Evolutionary conservation across 2,329 filamentous ascomycete species (phyloP).

Genomic region (Graphiopsis chlorocephala): DNA sequence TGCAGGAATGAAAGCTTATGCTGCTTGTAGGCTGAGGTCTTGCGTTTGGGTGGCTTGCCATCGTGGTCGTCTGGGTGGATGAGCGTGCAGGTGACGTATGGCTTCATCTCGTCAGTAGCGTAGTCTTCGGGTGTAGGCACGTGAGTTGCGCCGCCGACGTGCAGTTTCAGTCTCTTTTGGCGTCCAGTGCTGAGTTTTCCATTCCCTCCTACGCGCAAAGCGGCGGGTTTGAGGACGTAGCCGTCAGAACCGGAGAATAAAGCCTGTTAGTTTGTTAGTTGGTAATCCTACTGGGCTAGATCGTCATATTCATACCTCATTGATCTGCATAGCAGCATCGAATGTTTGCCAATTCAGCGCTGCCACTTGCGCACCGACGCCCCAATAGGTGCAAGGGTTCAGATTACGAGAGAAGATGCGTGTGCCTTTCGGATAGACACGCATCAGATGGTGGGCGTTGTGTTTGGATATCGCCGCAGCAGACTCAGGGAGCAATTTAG

Average conservation of each 20-base stretch:
- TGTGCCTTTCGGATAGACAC: constrained; percentile 67
- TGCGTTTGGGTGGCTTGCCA: constrained; percentile 56
- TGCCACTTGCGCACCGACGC: constrained; percentile 65
- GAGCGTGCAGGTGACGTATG: constrained; percentile 65
- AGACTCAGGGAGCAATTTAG: constrained; percentile 48
- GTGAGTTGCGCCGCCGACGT: constrained; percentile 61
- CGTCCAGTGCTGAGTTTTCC: constrained; percentile 48
- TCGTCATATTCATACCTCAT: constrained; percentile 42
- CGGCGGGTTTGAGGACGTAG: constrained; percentile 63
- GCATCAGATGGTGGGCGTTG: constrained; percentile 66
- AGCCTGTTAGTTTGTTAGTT: constrained; percentile 35
- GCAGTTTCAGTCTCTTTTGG: constrained; percentile 55
- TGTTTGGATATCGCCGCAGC: constrained; percentile 55
- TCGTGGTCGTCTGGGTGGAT: constrained; percentile 56
- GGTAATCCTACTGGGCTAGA: too few species aligned
- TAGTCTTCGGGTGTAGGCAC: constrained; percentile 55
- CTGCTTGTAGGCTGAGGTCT: constrained; percentile 60
- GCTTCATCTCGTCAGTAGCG: constrained; percentile 55
- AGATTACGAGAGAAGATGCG: constrained; percentile 66
- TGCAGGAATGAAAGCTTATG: constrained; percentile 59
- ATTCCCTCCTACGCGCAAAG: constrained; percentile 55
- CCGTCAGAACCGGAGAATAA: constrained; percentile 64
- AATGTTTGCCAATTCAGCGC: constrained; percentile 71
- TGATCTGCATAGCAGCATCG: constrained; percentile 63
- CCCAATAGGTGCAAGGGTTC: constrained; percentile 63